Conservation (phyloP, 1,284 basidiomycete genomes). For the Boletus sp. region DNA sequence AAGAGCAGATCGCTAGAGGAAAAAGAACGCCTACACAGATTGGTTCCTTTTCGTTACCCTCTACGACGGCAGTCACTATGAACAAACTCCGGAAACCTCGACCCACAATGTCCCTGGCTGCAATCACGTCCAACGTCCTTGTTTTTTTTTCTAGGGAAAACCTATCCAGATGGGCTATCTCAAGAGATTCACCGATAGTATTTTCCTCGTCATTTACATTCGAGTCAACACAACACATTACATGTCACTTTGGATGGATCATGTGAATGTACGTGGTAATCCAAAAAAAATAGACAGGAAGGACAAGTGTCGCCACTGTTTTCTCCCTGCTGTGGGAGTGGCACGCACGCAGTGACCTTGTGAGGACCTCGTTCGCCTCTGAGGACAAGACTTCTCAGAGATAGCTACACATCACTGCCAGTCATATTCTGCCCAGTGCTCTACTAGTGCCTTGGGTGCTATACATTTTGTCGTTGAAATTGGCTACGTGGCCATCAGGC, state of each 20-base stretch:
- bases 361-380: neutral
- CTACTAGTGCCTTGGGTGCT: no score
- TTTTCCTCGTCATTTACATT: neutral
- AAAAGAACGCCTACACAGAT: slow-evolving; percentile 51
- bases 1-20: slow-evolving; percentile 48
- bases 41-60: no score
- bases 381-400: neutral
- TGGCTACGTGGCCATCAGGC: no score
- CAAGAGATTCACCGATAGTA: neutral
- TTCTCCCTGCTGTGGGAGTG: no score
- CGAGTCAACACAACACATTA: neutral
- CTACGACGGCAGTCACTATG: no score
- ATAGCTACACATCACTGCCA: neutral
- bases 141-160: slow-evolving; percentile 23
- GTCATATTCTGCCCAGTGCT: no score
- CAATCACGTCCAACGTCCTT: neutral
- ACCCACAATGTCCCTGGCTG: no score
- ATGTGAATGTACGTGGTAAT: neutral
- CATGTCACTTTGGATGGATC: neutral
- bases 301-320: neutral
- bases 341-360: no score
- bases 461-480: no score
- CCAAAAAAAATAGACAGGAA: neutral
- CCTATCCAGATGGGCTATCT: slow-evolving; percentile 11
- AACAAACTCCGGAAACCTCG: no score